Base-by-base conservation (phyloP, 306 rosid species). In the Gleditsia sinensis region DNA sequence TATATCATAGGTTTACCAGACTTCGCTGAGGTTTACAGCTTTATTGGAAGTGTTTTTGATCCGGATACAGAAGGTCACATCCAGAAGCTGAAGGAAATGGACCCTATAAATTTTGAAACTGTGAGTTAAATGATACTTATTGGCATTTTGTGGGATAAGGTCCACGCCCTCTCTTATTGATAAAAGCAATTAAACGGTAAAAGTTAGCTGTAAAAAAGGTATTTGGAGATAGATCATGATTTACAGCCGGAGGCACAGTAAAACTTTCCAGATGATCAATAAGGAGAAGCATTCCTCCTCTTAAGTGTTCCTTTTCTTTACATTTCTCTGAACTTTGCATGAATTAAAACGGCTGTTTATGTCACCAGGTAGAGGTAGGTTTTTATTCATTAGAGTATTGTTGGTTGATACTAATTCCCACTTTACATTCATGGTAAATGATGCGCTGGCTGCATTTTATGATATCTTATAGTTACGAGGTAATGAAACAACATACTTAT, bases 11-110 rank as follows among this genome's bases (percentile, higher is more conserved):
- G 90, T 57, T 74, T 89, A 74, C 97, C 98, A 9, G 96, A 93
- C 82, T 93, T 93, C 79, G 69, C 98, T 37, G 88, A 93, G 82
- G 97, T 93, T 71, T 93, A 93, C 75, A 70, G 89, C 87, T 93
- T 93, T 88, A 90, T 91, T 70, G 98, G 98, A 55, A 88, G 93
- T 74, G 90, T 93, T 69, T 93, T 93, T 71, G 98, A 91, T 84
- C 98, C 98, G 9, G 96, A 87, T 45, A 75, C 88, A 20, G 74
- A 87, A 1, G 93, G 86, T 49, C 98, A 87, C 59, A 89, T 87
- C 59, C 85, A 87, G 76, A 93, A 87, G 88, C 88, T 93, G 72
- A 89, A 89, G 82, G 98, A 90, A 87, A 93, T 93, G 98, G 96
- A 90, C 81, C 98, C 98, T 71, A 89, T 93, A 62, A 93, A 89